Evolutionary conservation across 2,329 filamentous ascomycete species (phyloP), one percentile per base, ranked within the genome.

Genomic region (Neofusicoccum sp.): DNA sequence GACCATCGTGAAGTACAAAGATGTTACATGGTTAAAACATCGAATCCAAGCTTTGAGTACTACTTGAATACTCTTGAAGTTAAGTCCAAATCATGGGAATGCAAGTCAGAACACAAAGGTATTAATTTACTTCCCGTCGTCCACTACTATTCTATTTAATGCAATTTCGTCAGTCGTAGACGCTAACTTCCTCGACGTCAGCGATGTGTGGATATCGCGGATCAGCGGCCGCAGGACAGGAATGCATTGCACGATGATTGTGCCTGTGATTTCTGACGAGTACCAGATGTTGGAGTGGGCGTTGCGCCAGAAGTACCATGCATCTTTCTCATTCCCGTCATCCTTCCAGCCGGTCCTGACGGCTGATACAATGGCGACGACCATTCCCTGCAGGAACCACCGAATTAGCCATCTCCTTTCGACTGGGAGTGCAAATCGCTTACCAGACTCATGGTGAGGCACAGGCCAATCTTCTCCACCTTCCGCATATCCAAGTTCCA

Each of bases 231-330:
- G 76, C 6, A 83, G 66, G 14, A 84, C 77, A 2, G 81, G 81
- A 2, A 84, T 78, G 62, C 79, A 83, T 64, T 83, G 81, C 3
- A 83, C 81, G 44, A 84, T 82, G 64, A 84, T 82, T 28, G 81
- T 83, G 58, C 81, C 80, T 7, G 79, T 75, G 58, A 83, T 73
- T 68, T 84, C 81, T 14, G 80, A 80, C 0, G 79, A 81, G 68
- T 82, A 78, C 78, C 78, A 80, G 59, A 80, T 71, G 64, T 79
- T 79, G 0, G 76, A 78, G 63, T 78, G 69, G 9, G 74, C 79
- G 62, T 80, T 77, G 49, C 78, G 76, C 75, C 76, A 83, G 61
- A 81, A 81, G 63, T 82, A 82, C 64, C 71, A 77, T 31, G 73
- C 68, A 47, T 82, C 79, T 14, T 76, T 73, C 5, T 68, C 66